phyloP scores from a whole-genome alignment of 345 rosid species.

The Arabidopsis suecica region DNA sequence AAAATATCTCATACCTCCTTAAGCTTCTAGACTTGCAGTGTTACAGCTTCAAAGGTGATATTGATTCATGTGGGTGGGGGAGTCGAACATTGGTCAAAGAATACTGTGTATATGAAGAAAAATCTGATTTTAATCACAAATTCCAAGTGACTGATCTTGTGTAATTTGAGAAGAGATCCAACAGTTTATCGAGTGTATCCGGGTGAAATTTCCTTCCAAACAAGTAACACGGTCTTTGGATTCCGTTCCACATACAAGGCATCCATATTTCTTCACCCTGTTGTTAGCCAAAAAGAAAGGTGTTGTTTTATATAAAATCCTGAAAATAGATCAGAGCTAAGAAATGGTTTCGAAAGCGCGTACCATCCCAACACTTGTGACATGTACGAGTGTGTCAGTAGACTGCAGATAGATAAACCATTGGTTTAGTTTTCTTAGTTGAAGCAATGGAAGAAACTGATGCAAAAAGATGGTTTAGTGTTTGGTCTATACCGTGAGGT shows the following conservation, averaged over 20 bases:
- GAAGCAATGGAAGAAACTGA: neutral
- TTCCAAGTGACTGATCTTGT: conserved; percentile 46
- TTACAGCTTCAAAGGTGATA: conserved; percentile 26
- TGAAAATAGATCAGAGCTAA: neutral
- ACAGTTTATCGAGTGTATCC: conserved; percentile 69
- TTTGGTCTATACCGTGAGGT: conserved; percentile 69
- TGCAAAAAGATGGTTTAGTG: neutral
- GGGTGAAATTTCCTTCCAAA: conserved; percentile 93
- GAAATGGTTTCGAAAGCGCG: neutral
- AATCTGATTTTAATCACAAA: conserved; percentile 25
- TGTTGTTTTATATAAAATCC: neutral
- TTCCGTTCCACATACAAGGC: conserved; percentile 96
- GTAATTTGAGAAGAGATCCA: conserved; percentile 80
- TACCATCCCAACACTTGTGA: conserved; percentile 88
- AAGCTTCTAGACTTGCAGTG: conserved; percentile 34
- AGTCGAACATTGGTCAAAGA: conserved; percentile 37
- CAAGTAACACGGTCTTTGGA: conserved; percentile 86
- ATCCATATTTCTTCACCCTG: conserved; percentile 66
- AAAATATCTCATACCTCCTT: conserved; percentile 1
- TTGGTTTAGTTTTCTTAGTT: neutral
- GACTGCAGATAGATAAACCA: conserved; percentile 57
- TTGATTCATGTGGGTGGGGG: conserved; percentile 20
- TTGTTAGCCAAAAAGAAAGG: conserved; percentile 16
- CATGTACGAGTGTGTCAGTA: conserved; percentile 69
- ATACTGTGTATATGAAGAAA: conserved; percentile 31